Evolutionary conservation across 768 basidiomycete genomes (phyloP).

Genomic region (Coprinopsis marcescibilis): DNA sequence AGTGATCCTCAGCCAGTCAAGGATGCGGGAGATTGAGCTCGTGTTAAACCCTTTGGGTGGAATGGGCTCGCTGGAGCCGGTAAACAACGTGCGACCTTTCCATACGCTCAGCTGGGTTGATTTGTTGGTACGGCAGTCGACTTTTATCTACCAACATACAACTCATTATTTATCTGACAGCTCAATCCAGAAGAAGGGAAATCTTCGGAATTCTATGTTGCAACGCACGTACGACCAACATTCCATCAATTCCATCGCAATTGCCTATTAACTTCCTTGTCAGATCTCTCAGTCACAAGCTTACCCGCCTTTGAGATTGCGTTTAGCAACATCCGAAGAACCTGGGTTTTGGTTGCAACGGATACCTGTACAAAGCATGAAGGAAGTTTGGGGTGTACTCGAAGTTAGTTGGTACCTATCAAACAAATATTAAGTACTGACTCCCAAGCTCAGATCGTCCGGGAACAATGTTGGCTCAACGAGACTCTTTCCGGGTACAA

Average conservation of each 20-base stretch:
- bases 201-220: conserved; percentile 60
- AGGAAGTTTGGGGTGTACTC: conserved; percentile 69
- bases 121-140: conserved; percentile 44
- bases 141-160: conserved; percentile 5
- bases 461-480: conserved; percentile 83
- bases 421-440: background rate
- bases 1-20: conserved; percentile 65
- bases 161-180: conserved; percentile 29
- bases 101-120: conserved; percentile 61
- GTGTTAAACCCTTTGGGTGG: conserved; percentile 53
- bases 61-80: conserved; percentile 31
- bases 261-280: conserved; percentile 3
- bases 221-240: conserved; percentile 49
- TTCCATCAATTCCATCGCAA: background rate
- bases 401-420: conserved; percentile 40
- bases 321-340: conserved; percentile 64
- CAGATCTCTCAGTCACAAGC: conserved; percentile 60
- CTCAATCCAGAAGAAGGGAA: conserved; percentile 43
- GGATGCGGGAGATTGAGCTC: conserved; percentile 68
- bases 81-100: conserved; percentile 37
- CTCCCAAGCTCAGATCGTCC: conserved; percentile 47
- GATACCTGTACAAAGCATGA: conserved; percentile 65
- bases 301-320: conserved; percentile 67
- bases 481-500: conserved; percentile 54
- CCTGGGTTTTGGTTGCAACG: conserved; percentile 70